Base-by-base conservation (phyloP, 352 stramenopile species). In the Thalassiosira mediterranea region DNA sequence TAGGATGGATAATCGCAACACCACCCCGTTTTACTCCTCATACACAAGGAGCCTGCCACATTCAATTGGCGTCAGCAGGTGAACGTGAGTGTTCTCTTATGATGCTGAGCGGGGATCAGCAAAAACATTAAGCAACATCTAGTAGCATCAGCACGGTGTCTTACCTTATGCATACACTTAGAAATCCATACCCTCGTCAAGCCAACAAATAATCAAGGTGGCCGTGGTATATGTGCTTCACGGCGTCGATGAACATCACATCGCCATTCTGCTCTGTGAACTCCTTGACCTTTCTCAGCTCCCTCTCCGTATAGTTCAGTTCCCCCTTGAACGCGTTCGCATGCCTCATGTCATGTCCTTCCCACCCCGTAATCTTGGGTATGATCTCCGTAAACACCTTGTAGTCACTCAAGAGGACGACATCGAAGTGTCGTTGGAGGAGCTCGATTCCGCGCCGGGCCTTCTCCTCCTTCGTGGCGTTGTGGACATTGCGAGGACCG, bases 231-330 rank as follows among this genome's bases (percentile, higher is more conserved):
- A 79, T 23, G 63, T 79, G 69, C 25, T 49, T 79, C 34, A 84
- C 75, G 31, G 75, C 75, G 67, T 84, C 75, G 38, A 84, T 72
- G 69, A 84, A 84, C 44, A 64, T 40, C 15, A 79, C 69, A 58
- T 79, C 75, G 21, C 75, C 75, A 61, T 84, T 84, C 42, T 23
- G 44, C 31, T 76, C 68, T 2, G 64, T 84, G 17, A 84, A 59
- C 15, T 38, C 31, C 53, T 78, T 70, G 23, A 83, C 60, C 61
- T 72, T 76, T 31, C 68, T 34, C 28, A 83, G 53, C 37, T 83
- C 68, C 42, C 26, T 40, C 29, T 79, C 57, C 0, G 58, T 83
- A 49, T 64, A 83, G 13, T 67, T 68, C 46, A 83, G 53, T 40
- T 76, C 42, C 5, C 68, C 68, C 49, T 68, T 59, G 65, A 76